Evolutionary conservation across 106 monocot genomes (phyloP).

Genomic region (Allium cepa): DNA sequence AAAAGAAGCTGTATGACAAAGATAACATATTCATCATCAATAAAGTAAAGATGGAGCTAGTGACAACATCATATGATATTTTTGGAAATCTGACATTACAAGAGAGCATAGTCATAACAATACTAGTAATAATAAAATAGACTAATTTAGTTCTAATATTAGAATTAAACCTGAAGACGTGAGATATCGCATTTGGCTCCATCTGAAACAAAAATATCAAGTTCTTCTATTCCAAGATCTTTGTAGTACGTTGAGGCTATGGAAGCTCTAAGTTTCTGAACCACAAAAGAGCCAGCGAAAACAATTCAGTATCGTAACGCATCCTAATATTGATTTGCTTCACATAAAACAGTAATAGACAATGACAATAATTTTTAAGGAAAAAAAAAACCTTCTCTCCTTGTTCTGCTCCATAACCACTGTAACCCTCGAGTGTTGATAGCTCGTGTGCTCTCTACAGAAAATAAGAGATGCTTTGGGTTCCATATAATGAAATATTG

Average conservation of each 20-base stretch:
- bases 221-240: conserved; percentile 71
- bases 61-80: too few species aligned
- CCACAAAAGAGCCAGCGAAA: background rate
- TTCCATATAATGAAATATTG: background rate
- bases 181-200: conserved; percentile 98
- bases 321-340: too few species aligned
- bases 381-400: conserved; percentile 62
- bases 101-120: too few species aligned
- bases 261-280: conserved; percentile 72
- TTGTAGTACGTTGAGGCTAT: conserved; percentile 73
- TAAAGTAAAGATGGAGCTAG: too few species aligned
- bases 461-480: background rate
- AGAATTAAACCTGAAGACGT: conserved; percentile 62
- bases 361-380: background rate
- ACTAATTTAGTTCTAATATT: too few species aligned
- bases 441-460: conserved; percentile 57
- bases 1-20: conserved; percentile 55
- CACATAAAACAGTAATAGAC: background rate
- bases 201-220: conserved; percentile 91
- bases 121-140: too few species aligned
- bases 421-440: conserved; percentile 88
- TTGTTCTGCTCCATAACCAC: conserved; percentile 97
- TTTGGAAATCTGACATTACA: too few species aligned
- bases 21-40: too few species aligned
- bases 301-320: too few species aligned